These are phyloP conservation scores for Lathyrus oleraceus DNA, from an alignment of 306 rosid species.

Conservation along the genomic window DNA sequence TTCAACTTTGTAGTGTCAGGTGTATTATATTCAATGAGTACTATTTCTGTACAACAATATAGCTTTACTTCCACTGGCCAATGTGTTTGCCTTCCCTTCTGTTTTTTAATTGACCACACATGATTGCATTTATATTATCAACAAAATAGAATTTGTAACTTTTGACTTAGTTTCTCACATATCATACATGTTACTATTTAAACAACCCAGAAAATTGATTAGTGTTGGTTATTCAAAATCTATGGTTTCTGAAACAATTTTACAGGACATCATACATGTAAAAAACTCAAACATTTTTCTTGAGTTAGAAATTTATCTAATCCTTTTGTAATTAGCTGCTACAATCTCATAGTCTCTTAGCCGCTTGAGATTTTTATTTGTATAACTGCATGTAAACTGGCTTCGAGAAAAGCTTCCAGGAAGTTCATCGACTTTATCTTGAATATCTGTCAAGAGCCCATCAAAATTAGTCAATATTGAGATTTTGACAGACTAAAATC, in stretches of 20 bases:
- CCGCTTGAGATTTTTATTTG: slow-evolving; percentile 50
- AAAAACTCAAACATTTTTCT: background rate
- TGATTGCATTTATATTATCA: slow-evolving; percentile 13
- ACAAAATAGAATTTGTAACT: background rate
- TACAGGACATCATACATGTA: background rate
- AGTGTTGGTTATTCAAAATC: background rate
- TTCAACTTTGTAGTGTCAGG: slow-evolving; percentile 33
- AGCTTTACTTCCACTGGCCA: slow-evolving; percentile 14
- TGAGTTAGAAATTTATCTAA: slow-evolving; percentile 38
- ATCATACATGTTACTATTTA: background rate
- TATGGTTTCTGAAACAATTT: background rate
- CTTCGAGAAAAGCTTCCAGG: slow-evolving; percentile 32
- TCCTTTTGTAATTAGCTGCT: slow-evolving; percentile 54
- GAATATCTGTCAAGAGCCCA: slow-evolving; percentile 35
- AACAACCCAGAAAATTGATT: background rate
- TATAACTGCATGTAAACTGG: slow-evolving; percentile 50
- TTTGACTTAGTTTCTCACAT: background rate
- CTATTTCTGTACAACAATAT: slow-evolving; percentile 46
- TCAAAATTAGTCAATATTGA: slow-evolving; percentile 20
- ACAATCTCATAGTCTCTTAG: slow-evolving; percentile 54
- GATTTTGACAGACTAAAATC: background rate
- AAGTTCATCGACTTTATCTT: slow-evolving; percentile 21
- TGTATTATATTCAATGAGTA: slow-evolving; percentile 35
- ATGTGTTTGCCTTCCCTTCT: slow-evolving; percentile 12
- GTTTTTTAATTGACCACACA: slow-evolving; percentile 20